Evolutionary conservation across 2,329 filamentous ascomycete genomes (phyloP), one percentile per base, ranked within the genome.

Genomic region (Penicillium sp.): DNA sequence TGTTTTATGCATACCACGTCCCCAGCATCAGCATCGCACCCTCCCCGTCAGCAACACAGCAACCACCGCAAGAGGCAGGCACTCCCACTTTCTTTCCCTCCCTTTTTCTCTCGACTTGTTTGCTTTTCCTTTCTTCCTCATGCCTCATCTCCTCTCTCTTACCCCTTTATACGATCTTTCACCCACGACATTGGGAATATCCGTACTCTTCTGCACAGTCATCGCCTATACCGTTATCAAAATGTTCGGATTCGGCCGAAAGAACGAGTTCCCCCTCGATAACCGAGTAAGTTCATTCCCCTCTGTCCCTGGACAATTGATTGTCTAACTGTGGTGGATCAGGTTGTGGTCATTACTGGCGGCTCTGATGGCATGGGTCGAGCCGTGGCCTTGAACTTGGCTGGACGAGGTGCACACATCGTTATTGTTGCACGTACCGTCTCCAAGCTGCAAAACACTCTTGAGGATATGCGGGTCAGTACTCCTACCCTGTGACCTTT

Each of bases 311-410:
- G 26, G 14, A 29, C 4, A 21, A 16, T 3, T 10, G 13, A 1
- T n/a, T 48, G n/a, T 21, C 58, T 68, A 36, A 68, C 49, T 45
- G 6, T 46, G 50, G 33, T 52, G 16, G 24, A 29, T 9, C 64
- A 96, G 92, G 96, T 92, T 2, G 82, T 95, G 48, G 80, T 97
- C 51, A 80, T 99, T 48, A 99, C 94, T 0, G 94, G 94, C 43
- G 92, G 88, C 28, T 97, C 94, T 0, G 90, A 97, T 69, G 94
- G 94, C 54, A 91, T 97, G 88, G 94, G 94, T 55, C 86, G 87
- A 63, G 85, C 86, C 48, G 84, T 87, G 18, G 92, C 88, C 5
- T 81, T 85, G 48, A 82, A 92, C 62, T 84, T 99, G 40, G 83
- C 93, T 2, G 79, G 83, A 46, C 92, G 92, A 72, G 94, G 94